These are phyloP conservation scores for Epichloe elymi DNA, from an alignment of 2,329 filamentous ascomycete species.

Conservation along the genomic window DNA sequence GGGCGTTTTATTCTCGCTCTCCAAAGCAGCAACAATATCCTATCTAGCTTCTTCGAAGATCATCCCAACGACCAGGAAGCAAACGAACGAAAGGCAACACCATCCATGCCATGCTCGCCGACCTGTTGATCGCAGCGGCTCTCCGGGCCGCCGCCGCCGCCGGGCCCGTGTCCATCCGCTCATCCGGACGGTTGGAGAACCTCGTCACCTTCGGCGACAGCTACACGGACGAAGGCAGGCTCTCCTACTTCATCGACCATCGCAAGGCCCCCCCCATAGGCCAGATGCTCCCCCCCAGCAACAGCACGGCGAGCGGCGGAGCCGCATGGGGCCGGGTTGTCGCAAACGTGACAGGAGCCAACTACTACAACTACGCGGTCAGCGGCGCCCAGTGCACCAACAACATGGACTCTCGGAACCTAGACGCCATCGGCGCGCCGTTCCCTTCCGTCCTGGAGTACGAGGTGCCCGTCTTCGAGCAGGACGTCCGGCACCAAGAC, in stretches of 20 bases:
- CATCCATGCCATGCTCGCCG: not conserved
- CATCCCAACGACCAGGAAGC: not conserved
- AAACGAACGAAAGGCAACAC: not conserved
- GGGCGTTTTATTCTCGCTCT: too few relatives aligned
- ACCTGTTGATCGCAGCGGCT: not conserved
- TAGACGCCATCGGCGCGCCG: slow-evolving; percentile 31
- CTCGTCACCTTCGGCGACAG: slow-evolving; percentile 63
- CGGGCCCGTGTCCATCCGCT: not conserved
- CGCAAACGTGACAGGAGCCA: slow-evolving; percentile 41
- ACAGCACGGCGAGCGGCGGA: slow-evolving; percentile 49
- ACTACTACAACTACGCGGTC: slow-evolving; percentile 57
- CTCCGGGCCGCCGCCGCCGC: not conserved
- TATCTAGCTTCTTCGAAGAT: too few relatives aligned
- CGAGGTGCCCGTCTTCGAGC: slow-evolving; percentile 43
- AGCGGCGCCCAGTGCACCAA: slow-evolving; percentile 62
- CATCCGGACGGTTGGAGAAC: slow-evolving; percentile 23
- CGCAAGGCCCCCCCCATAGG: slow-evolving; percentile 54
- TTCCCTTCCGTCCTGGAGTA: slow-evolving; percentile 54
- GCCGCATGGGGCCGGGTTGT: slow-evolving; percentile 57
- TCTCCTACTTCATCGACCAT: slow-evolving; percentile 50
- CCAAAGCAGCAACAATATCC: too few relatives aligned
- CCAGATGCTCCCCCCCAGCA: slow-evolving; percentile 28
- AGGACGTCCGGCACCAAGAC: slow-evolving; percentile 30
- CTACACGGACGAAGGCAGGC: slow-evolving; percentile 60
- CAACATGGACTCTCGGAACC: slow-evolving; percentile 44